Evolutionary conservation across 495 filamentous ascomycete species (phyloP).

Genomic region (Sphaerosporella brunnea): DNA sequence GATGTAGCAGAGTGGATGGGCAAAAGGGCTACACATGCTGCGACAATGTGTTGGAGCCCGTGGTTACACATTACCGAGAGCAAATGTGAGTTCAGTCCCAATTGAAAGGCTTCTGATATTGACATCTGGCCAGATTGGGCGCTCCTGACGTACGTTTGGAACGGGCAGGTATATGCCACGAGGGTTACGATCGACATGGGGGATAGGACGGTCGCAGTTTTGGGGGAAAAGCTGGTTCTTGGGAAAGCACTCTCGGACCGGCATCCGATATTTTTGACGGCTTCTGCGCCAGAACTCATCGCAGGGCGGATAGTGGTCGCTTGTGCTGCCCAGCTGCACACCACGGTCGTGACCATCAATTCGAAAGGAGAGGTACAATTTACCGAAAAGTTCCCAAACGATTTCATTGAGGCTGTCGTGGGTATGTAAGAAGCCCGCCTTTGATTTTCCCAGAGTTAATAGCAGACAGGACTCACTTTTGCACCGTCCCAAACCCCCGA

Average conservation of each 20-base stretch:
- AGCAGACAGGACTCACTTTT: constrained; percentile 18
- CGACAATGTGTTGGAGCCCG: constrained; percentile 27
- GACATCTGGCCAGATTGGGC: constrained; percentile 13
- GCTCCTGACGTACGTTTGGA: constrained; percentile 27
- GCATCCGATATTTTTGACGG: constrained; percentile 18
- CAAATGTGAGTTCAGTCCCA: constrained; percentile 3
- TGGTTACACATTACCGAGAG: constrained; percentile 22
- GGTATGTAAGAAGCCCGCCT: constrained; percentile 19
- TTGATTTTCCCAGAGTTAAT: no score
- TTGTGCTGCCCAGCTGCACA: constrained; percentile 22
- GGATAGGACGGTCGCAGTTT: constrained; percentile 14
- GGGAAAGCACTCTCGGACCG: constrained; percentile 21
- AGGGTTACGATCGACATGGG: constrained; percentile 14
- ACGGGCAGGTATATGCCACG: constrained; percentile 19
- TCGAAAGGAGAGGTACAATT: constrained; percentile 17
- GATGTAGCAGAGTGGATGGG: constrained; percentile 11
- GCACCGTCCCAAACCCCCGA: constrained; percentile 17
- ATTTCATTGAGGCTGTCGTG: constrained; percentile 20
- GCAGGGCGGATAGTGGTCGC: constrained; percentile 15
- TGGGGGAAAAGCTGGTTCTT: constrained; percentile 11
- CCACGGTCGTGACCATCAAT: constrained; percentile 22
- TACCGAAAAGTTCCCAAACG: constrained; percentile 22
- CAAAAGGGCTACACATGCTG: constrained; percentile 19
- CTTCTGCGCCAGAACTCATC: constrained; percentile 21
- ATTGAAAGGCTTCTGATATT: neutral